Percentiles rank a stretch among this genome's conserved stretches.
Evolutionary conservation across 495 filamentous ascomycete species (phyloP).

Genomic region (Neurospora intermedia): DNA sequence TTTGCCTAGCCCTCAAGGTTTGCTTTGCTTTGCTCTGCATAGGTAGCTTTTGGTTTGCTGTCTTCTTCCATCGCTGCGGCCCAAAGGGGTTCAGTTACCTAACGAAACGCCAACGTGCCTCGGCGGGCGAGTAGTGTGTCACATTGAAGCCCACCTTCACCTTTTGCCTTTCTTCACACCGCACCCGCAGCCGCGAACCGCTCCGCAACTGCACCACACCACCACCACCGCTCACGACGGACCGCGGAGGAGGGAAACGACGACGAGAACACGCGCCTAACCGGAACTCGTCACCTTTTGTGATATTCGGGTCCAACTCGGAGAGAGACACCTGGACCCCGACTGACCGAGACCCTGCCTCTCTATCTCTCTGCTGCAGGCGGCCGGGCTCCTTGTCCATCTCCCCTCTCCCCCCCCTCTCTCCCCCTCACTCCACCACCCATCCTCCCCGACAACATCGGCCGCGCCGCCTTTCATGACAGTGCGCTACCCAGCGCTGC

Average conservation of each 20-base stretch:
- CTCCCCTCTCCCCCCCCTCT: neutral
- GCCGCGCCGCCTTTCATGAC: conserved; percentile 17
- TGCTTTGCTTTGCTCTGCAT: neutral
- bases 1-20: neutral
- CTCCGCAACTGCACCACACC: neutral
- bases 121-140: neutral
- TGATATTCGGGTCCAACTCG: neutral
- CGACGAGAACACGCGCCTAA: neutral
- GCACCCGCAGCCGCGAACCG: neutral
- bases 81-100: neutral
- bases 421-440: conserved; percentile 1
- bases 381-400: conserved; percentile 1
- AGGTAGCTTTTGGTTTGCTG: neutral
- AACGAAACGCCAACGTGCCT: neutral
- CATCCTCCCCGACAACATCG: conserved; percentile 4
- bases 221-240: neutral
- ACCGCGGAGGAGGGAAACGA: neutral
- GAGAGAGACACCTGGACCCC: neutral
- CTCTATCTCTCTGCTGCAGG: conserved; percentile 2
- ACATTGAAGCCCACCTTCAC: neutral
- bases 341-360: conserved; percentile 1
- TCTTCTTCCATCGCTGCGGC: neutral
- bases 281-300: neutral
- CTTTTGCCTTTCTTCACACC: neutral
- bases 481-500: conserved; percentile 26